Conservation (phyloP, 371 early-diverging fungal species). For the Sporodiniella umbellata region DNA sequence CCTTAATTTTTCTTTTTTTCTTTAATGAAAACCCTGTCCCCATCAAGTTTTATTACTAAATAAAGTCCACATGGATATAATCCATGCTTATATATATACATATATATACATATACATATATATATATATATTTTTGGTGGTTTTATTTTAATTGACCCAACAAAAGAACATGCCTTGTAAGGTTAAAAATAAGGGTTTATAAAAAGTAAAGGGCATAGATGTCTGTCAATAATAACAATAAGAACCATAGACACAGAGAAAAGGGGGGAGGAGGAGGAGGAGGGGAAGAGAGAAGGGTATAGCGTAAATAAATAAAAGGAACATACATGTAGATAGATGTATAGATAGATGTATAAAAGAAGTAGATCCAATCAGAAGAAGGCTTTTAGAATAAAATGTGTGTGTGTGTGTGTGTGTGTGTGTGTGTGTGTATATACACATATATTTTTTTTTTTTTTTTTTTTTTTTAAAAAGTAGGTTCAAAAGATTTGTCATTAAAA, state of each 20-base stretch:
- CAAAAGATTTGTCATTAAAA: background rate
- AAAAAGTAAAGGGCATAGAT: background rate
- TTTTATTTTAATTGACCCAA: background rate
- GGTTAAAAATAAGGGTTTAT: no score
- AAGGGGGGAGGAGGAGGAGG: background rate
- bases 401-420: no score
- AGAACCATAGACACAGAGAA: background rate
- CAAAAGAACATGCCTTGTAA: slow-evolving; percentile 1
- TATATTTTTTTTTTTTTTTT: no score
- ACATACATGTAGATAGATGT: no score
- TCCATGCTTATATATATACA: background rate
- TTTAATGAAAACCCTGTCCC: no score
- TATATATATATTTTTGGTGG: background rate
- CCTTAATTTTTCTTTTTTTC: no score
- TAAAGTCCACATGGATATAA: no score
- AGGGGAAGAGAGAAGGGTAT: background rate
- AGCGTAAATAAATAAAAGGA: no score
- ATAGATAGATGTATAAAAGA: background rate
- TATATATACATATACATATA: background rate
- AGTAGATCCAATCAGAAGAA: background rate
- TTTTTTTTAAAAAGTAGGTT: background rate
- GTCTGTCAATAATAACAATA: background rate
- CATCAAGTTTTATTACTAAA: no score
- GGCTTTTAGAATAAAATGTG: no score
- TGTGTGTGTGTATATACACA: no score